These are phyloP conservation scores for Botrytis paeoniae DNA, from an alignment of 2,329 filamentous ascomycete species.

Conservation along the genomic window DNA sequence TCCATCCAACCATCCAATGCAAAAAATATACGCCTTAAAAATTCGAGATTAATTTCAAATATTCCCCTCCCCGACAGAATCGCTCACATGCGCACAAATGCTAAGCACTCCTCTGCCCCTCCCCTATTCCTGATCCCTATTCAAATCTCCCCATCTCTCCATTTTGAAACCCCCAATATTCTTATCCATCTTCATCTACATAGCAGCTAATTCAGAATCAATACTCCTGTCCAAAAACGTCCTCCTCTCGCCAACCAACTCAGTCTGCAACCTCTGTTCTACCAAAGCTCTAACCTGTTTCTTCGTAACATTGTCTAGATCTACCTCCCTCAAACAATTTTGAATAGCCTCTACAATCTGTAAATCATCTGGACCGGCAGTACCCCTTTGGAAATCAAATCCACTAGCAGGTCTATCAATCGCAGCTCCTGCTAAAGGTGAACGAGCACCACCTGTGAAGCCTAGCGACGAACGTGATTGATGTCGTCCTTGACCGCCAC, in stretches of 20 bases:
- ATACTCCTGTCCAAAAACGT: slow-evolving; percentile 91
- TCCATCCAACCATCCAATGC: slow-evolving; percentile 10
- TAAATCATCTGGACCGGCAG: slow-evolving; percentile 68
- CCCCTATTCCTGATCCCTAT: neutral
- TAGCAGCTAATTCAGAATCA: slow-evolving; percentile 87
- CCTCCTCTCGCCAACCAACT: slow-evolving; percentile 79
- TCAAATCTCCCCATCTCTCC: neutral
- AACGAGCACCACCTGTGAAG: slow-evolving; percentile 47
- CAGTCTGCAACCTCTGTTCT: slow-evolving; percentile 88
- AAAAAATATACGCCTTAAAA: slow-evolving; percentile 5
- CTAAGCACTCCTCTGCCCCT: neutral
- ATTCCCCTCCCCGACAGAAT: neutral
- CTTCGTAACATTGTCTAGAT: slow-evolving; percentile 96
- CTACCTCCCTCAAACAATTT: slow-evolving; percentile 77
- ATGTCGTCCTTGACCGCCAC: slow-evolving; percentile 38
- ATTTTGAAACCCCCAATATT: neutral
- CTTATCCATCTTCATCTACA: slow-evolving; percentile 55
- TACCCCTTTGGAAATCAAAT: slow-evolving; percentile 59
- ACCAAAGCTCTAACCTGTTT: slow-evolving; percentile 91
- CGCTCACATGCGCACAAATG: slow-evolving; percentile 8
- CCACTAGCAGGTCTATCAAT: slow-evolving; percentile 48
- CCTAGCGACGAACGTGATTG: slow-evolving; percentile 41
- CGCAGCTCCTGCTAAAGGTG: slow-evolving; percentile 44
- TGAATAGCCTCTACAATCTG: slow-evolving; percentile 84
- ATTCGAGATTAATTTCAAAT: slow-evolving; percentile 4